Base-by-base conservation (phyloP, 1,284 basidiomycete genomes). In the Melampsora americana region DNA sequence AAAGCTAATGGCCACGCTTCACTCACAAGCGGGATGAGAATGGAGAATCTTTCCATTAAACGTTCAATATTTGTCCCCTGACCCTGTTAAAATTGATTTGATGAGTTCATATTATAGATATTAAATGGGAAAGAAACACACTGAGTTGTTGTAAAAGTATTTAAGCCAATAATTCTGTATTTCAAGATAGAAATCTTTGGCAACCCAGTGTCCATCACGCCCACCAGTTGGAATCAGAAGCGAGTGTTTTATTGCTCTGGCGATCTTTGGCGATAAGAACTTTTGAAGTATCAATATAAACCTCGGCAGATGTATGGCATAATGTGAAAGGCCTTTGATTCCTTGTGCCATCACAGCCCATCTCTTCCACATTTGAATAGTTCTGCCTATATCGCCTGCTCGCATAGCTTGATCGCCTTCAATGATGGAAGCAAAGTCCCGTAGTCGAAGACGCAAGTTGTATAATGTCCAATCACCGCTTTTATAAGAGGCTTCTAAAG, bases 311-410 rank as follows among this genome's bases (percentile, higher is more conserved):
- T 56, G 32, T 9, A 60, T 69, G 32, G 50, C 18, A 18, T 69
- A 69, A 28, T 59, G 53, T 11, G 32, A 56, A n/a, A 69, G 14
- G 6, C 56, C 56, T 9, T 30, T 69, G 35, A 69, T 61, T 11
- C 68, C 68, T 26, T 69, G 68, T n/a, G 56, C 68, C 68, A 69
- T 59, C 6, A 69, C 35, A 6, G 35, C 53, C 68, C 68, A 61
- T 44, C 42, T 61, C 56, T 14, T 53, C 68, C 68, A 69, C 23
- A 69, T 69, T 1, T 23, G 26, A 16, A 69, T 18, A 42, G 12
- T 12, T 5, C 23, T 28, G 14, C 68, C 68, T 35, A 68, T 68
- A 16, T 68, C 68, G 18, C 68, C 68, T 14, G 53, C 30, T 12
- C 44, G 50, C 68, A 70, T 70, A 12, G 50, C 16, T 26, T 42